A percentile compares a stretch with the other conserved stretches of the same genome.
Conservation (phyloP, 2,329 filamentous ascomycete genomes). For the Cordyceps cateniannulata region DNA sequence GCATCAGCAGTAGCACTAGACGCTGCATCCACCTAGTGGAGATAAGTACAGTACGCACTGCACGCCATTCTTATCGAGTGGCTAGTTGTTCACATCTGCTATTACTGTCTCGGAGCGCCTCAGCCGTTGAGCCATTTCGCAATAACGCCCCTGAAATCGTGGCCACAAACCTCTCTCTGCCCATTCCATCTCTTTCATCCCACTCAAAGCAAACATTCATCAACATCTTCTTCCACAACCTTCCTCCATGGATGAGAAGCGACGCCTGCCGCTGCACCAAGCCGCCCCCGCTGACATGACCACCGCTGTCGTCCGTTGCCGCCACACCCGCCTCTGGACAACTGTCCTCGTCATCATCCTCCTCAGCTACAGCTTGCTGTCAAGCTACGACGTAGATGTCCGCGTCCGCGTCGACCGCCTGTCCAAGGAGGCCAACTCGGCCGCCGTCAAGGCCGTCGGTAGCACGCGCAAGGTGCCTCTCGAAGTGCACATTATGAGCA, state of each 20-base stretch:
- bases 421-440: neutral
- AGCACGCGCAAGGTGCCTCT: conserved; percentile 55
- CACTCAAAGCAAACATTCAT: no score
- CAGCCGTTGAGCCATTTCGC: no score
- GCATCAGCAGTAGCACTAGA: no score
- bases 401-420: conserved; percentile 3
- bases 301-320: conserved; percentile 12
- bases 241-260: conserved; percentile 28
- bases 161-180: no score
- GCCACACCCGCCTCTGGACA: conserved; percentile 20
- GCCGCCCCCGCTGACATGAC: conserved; percentile 11
- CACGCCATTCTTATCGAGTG: no score
- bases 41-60: no score
- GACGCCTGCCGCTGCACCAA: conserved; percentile 14
- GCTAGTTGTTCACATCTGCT: no score
- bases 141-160: no score
- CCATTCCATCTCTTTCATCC: no score
- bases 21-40: no score
- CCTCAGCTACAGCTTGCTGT: conserved; percentile 17
- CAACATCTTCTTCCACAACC: no score
- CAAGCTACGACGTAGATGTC: conserved; percentile 7
- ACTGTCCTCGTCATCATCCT: conserved; percentile 20
- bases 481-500: conserved; percentile 94
- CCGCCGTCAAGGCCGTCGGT: conserved; percentile 11
- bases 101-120: no score